These are phyloP conservation scores for Hypoxylon sp. DNA, from an alignment of 2,329 filamentous ascomycete species.

Conservation along the genomic window DNA sequence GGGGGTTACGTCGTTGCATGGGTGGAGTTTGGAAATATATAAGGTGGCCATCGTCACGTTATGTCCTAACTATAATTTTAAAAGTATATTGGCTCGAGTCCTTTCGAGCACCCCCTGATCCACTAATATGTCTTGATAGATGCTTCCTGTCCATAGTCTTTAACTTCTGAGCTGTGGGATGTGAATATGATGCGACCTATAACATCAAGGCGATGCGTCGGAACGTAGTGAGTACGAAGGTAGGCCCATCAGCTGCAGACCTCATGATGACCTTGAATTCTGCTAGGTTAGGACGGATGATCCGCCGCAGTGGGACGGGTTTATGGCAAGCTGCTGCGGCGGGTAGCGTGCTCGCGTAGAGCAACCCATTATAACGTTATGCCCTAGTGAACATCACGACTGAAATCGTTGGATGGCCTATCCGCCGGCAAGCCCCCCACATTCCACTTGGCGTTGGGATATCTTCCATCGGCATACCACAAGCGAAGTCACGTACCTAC, in stretches of 20 bases:
- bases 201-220: no score
- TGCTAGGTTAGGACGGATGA: not conserved
- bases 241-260: slow-evolving; percentile 2
- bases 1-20: slow-evolving; percentile 29
- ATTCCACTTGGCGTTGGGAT: not conserved
- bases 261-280: not conserved
- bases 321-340: not conserved
- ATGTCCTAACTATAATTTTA: slow-evolving; percentile 20
- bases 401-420: not conserved
- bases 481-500: not conserved
- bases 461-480: not conserved
- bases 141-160: slow-evolving; percentile 7
- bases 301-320: not conserved
- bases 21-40: slow-evolving; percentile 43
- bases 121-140: slow-evolving; percentile 16
- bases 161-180: not conserved
- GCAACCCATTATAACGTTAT: slow-evolving; percentile 1
- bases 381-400: not conserved
- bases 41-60: slow-evolving; percentile 18
- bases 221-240: no score
- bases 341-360: not conserved
- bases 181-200: not conserved
- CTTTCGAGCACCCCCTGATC: slow-evolving; percentile 1
- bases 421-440: not conserved
- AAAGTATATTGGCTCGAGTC: slow-evolving; percentile 5